Evolutionary conservation across 176 grass and related monocot genomes (phyloP).

Genomic region (Zea mays): Zm-B73-REFERENCE-NAM-5.0 NC_050100.1:108439001-108439500

Average conservation of each 20-base stretch:
- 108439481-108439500: slow-evolving; percentile 50
- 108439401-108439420: slow-evolving; percentile 50
- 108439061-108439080: too few species aligned
- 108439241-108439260: slow-evolving; percentile 54
- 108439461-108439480: slow-evolving; percentile 69
- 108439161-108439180: not conserved
- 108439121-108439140: too few species aligned
- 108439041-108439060: too few species aligned
- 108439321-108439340: slow-evolving; percentile 59
- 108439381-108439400: slow-evolving; percentile 28
- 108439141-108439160: not conserved
- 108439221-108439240: not conserved
- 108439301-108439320: slow-evolving; percentile 61
- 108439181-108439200: not conserved
- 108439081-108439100: too few species aligned
- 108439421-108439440: slow-evolving; percentile 59
- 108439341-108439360: slow-evolving; percentile 72
- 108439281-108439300: slow-evolving; percentile 57
- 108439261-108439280: slow-evolving; percentile 61
- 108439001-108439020: too few species aligned
- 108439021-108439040: too few species aligned
- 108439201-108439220: not conserved
- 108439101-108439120: too few species aligned
- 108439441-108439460: slow-evolving; percentile 63
- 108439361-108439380: slow-evolving; percentile 55